phyloP scores from a whole-genome alignment of 805 yeast genomes.

The Pichia nakasei region DNA sequence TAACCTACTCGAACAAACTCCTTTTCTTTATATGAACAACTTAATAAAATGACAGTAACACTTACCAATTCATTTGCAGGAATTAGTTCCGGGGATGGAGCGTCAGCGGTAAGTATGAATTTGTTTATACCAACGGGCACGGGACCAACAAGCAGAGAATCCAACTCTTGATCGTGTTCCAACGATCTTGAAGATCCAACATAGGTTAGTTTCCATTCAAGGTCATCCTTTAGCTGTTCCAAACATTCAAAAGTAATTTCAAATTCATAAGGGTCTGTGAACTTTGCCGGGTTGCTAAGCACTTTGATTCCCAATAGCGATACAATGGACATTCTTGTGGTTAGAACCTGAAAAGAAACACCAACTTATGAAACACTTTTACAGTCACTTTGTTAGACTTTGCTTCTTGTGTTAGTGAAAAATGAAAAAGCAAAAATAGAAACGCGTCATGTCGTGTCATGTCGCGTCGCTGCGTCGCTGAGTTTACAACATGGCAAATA shows the following conservation, averaged over 20 bases:
- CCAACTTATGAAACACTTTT: no score
- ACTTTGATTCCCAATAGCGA: constrained; percentile 87
- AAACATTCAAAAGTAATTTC: constrained; percentile 96
- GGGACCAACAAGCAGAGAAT: constrained; percentile 95
- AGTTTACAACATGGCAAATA: no score
- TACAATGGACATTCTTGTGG: constrained; percentile 70
- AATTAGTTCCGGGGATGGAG: constrained; percentile 91
- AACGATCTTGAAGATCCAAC: constrained; percentile 92
- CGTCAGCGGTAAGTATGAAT: constrained; percentile 88
- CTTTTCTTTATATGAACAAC: constrained; percentile 87
- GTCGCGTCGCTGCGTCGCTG: no score
- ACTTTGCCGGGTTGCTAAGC: constrained; percentile 88
- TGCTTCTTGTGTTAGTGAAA: no score
- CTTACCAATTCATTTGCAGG: constrained; percentile 94
- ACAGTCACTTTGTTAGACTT: no score
- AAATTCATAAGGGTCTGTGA: constrained; percentile 88
- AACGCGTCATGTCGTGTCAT: no score
- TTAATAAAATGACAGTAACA: constrained; percentile 86
- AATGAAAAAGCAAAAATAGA: no score
- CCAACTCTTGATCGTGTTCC: constrained; percentile 95
- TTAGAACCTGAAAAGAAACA: neutral
- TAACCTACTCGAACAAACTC: constrained; percentile 97
- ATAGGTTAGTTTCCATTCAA: constrained; percentile 95
- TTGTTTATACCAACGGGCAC: constrained; percentile 96
- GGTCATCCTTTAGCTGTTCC: constrained; percentile 83